Base-by-base conservation (phyloP, 31 red algal species). In the Asparagopsis taxiformis region DNA sequence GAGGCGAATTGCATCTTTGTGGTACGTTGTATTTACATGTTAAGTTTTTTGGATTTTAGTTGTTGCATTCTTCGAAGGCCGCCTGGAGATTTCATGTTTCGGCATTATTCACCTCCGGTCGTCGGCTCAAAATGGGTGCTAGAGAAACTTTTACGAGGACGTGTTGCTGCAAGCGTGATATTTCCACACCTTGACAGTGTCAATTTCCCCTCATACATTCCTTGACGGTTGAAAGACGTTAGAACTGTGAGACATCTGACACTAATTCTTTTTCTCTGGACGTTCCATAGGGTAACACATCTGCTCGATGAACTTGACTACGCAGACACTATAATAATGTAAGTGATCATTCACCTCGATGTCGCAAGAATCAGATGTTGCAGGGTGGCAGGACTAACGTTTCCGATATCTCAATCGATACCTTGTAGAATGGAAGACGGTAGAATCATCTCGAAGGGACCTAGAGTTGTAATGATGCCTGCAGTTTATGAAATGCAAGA, bases 41-140 rank as follows among this genome's bases (percentile, higher is more conserved):
- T n/a, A n/a, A 63, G 86, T 80, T 44, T 16, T 28, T 29, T 24
- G 8, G 13, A 32, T 25, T 28, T 22, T 11, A 59, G 1, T 62
- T 44, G 22, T 54, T 22, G 67, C 67, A 72, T 72, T 72, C 24
- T 83, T 88, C 84, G 84, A 88, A 88, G 84, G 72, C 73, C 79
- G 79, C 79, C 79, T 65, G 67, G 59, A 48, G 79, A 59, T 23
- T 20, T 29, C 15, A 26, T 59, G 33, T 51, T 31, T 7, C 3
- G 30, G 61, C 34, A 54, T 28, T 34, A 51, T 20, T 19, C 59
- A 83, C 79, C 79, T 73, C 62, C 65, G 72, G 84, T 63, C 63
- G 84, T 70, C 74, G 84, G 84, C 84, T 88, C 84, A 88, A 88
- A 88, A 78, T 30, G 72, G 55, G 71, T 88, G 84, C 84, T 31